A percentile compares a stretch with the other conserved stretches of the same genome.
Conservation (phyloP, 2,329 filamentous ascomycete genomes). For the Hymenoscyphus linearis region DNA sequence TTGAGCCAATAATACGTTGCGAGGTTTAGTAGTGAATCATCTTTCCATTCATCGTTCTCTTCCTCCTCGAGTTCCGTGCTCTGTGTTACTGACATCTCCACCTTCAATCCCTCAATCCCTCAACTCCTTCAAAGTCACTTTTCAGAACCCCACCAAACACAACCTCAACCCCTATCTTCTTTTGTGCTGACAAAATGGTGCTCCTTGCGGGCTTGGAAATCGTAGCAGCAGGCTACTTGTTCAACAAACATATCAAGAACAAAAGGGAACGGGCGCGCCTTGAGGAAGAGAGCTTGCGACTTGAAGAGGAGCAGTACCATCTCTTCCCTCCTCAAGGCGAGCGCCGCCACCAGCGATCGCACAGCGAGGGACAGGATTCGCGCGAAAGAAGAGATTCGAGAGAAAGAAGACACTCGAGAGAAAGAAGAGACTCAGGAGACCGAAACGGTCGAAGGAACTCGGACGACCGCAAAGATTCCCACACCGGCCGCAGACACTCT, state of each 20-base stretch:
- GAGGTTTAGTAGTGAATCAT: background rate
- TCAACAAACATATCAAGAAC: constrained; percentile 29
- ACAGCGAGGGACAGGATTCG: constrained; percentile 15
- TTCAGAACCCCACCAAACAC: background rate
- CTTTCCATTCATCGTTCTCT: background rate
- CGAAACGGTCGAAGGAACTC: background rate
- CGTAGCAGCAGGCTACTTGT: constrained; percentile 29
- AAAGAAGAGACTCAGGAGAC: constrained; percentile 10
- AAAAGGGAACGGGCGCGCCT: constrained; percentile 25
- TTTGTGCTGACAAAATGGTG: constrained; percentile 42
- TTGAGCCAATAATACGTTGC: background rate
- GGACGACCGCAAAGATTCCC: background rate
- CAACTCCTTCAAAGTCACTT: background rate
- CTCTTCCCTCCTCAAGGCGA: constrained; percentile 15
- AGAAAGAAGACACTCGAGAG: constrained; percentile 11
- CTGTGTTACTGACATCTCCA: background rate
- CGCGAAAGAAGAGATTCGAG: constrained; percentile 4
- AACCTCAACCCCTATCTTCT: background rate
- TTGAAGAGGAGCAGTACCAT: constrained; percentile 24
- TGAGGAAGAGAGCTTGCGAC: constrained; percentile 23
- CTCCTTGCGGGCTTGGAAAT: constrained; percentile 37
- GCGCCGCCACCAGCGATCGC: constrained; percentile 16
- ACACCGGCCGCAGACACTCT: constrained; percentile 4
- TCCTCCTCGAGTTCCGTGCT: background rate
- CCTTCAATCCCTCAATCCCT: background rate